A percentile compares a stretch with the other conserved stretches of the same genome.
These are phyloP conservation scores for Wallacemonas rigidus DNA, from an alignment of 208 protist species.

Conservation along the genomic window DNA sequence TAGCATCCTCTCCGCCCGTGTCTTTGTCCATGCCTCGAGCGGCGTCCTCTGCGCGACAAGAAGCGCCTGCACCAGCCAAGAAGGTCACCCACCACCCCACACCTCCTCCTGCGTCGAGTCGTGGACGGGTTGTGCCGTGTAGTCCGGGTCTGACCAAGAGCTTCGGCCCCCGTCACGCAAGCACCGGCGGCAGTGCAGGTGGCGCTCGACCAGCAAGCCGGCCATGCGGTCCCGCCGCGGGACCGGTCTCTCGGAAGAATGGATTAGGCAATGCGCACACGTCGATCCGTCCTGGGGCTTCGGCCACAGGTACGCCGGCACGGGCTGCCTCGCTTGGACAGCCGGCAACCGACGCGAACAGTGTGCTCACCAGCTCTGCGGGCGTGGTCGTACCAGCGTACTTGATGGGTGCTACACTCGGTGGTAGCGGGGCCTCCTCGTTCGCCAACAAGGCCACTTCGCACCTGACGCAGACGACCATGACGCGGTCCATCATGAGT, in stretches of 20 bases:
- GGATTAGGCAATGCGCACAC: too few species aligned
- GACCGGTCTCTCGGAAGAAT: too few species aligned
- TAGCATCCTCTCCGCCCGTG: conserved; percentile 1
- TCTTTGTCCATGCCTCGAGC: conserved; percentile 20
- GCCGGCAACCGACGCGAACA: background rate
- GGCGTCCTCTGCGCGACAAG: conserved; percentile 8
- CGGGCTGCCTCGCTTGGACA: background rate
- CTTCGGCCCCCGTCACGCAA: background rate
- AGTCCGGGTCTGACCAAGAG: conserved; percentile 11
- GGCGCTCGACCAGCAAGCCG: too few species aligned
- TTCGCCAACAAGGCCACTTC: background rate
- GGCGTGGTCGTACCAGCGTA: conserved; percentile 7
- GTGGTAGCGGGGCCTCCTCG: background rate
- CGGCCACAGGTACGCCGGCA: background rate
- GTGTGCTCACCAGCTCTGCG: background rate
- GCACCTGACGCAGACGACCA: background rate
- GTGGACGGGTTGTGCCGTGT: conserved; percentile 6
- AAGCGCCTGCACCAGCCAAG: background rate
- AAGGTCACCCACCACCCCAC: background rate
- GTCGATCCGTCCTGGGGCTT: too few species aligned
- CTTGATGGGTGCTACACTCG: conserved; percentile 5
- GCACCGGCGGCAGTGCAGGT: background rate
- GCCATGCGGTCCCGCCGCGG: too few species aligned
- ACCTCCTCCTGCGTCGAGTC: background rate
- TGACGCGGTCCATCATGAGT: background rate